Base-by-base conservation (phyloP, 768 basidiomycete genomes). In the Infundibulicybe gibba region DNA sequence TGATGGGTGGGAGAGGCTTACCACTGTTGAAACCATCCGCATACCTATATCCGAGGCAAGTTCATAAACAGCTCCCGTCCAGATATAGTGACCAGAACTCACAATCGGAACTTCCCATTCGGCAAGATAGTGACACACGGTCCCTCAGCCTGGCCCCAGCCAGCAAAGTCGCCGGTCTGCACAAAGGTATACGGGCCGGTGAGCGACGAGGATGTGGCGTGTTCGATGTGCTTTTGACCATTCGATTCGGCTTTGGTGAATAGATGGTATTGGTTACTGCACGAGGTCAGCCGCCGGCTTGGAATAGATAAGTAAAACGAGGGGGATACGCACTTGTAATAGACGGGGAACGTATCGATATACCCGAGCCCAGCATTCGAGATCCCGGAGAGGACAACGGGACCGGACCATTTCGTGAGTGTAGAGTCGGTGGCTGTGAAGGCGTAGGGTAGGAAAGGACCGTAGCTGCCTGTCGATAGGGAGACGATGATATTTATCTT, bases 341-440 rank as follows among this genome's bases (percentile, higher is more conserved):
- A 63, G 3, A 66, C 51, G 6, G 66, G 66, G 61, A 67, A 67
- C 2, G 59, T 67, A 47, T 67, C 64, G 35, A 67, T 66, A 39
- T 66, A 66, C 16, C 66, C 64, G 13, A 66, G 54, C 5, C 66
- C 64, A 14, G 61, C 56, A 43, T 66, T 67, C 6, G 64, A 65
- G 35, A 67, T 66, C 2, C 66, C 66, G 10, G 64, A 65, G 40
- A 66, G 52, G n/a, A 64, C 63, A 25, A 58, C 58, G 9, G 66
- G 63, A 14, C 60, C 62, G 43, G 46, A 52, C 64, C 64, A 67
- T 11, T 47, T 55, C 21, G 42, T 67, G 40, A 67, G 41, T 13
- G 63, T 58, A 14, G 56, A 55, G 44, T 67, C 63, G 2, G 45
- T 57, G 25, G 66, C 64, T 2, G 64, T 66, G 53, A 61, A 67